phyloP scores from a whole-genome alignment of 2,329 filamentous ascomycete genomes.

The Botrytis pseudocinerea region DNA sequence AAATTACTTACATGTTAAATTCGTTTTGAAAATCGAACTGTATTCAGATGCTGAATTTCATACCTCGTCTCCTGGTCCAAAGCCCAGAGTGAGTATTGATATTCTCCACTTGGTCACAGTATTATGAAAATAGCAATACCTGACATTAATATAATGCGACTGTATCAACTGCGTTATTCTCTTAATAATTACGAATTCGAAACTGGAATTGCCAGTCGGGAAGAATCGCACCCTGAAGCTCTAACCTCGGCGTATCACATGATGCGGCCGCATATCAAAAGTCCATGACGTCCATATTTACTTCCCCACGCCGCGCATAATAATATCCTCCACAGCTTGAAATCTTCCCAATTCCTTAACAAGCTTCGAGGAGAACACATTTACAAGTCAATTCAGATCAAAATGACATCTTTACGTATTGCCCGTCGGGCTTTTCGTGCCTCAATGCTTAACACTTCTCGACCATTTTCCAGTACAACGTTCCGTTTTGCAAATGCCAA shows the following conservation, averaged over 20 bases:
- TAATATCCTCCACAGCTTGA: slow-evolving; percentile 2
- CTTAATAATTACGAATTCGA: background rate
- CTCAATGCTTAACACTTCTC: slow-evolving; percentile 15
- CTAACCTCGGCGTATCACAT: background rate
- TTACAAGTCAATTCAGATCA: background rate
- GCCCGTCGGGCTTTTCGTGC: slow-evolving; percentile 14
- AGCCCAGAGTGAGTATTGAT: background rate
- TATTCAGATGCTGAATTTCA: background rate
- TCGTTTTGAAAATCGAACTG: background rate
- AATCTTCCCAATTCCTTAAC: background rate
- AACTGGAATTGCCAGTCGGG: background rate
- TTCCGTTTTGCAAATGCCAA: slow-evolving; percentile 21
- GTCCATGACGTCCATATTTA: slow-evolving; percentile 15
- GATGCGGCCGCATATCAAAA: slow-evolving; percentile 6
- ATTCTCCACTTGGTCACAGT: background rate
- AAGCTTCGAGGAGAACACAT: background rate
- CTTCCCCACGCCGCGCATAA: background rate
- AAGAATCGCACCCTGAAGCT: background rate
- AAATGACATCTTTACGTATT: slow-evolving; percentile 20
- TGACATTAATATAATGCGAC: background rate
- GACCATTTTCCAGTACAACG: slow-evolving; percentile 21
- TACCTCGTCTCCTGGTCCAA: background rate
- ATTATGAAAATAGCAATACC: background rate
- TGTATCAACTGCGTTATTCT: background rate
- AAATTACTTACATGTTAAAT: background rate